Conservation (phyloP, 2,329 filamentous ascomycete species). For the Immersiporthe knoxdaviesiana region DNA sequence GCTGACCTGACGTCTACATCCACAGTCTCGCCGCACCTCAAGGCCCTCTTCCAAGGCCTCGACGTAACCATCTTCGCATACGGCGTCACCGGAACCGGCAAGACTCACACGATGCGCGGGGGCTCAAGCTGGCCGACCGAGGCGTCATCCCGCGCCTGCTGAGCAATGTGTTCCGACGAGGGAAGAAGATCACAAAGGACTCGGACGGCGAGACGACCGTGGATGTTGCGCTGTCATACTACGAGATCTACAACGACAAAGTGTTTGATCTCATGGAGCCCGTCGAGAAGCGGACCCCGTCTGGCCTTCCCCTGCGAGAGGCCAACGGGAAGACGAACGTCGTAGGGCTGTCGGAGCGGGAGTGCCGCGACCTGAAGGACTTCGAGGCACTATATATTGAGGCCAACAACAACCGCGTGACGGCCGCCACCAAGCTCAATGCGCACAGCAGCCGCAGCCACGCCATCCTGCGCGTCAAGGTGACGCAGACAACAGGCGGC, state of each 20-base stretch:
- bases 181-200: conserved; percentile 85
- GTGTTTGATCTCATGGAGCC: conserved; percentile 89
- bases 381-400: conserved; percentile 91
- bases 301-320: conserved; percentile 81
- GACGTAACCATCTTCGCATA: conserved; percentile 92
- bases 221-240: conserved; percentile 81
- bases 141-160: conserved; percentile 86
- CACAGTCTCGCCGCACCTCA: conserved; percentile 83
- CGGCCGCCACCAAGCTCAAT: conserved; percentile 89
- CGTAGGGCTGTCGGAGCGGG: conserved; percentile 80
- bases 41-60: conserved; percentile 87
- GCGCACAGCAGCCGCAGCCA: conserved; percentile 89
- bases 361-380: conserved; percentile 83
- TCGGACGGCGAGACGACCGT: conserved; percentile 70
- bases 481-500: conserved; percentile 74
- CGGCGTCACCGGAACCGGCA: conserved; percentile 89
- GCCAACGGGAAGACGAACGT: conserved; percentile 87
- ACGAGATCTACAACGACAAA: conserved; percentile 97
- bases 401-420: conserved; percentile 87
- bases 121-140: conserved; percentile 80
- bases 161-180: conserved; percentile 81
- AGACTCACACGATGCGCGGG: conserved; percentile 95
- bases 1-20: not conserved
- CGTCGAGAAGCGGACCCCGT: conserved; percentile 80
- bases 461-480: conserved; percentile 87